Conservation (phyloP, 768 basidiomycete species). For the Pilatotrama ljubarskyi region DNA sequence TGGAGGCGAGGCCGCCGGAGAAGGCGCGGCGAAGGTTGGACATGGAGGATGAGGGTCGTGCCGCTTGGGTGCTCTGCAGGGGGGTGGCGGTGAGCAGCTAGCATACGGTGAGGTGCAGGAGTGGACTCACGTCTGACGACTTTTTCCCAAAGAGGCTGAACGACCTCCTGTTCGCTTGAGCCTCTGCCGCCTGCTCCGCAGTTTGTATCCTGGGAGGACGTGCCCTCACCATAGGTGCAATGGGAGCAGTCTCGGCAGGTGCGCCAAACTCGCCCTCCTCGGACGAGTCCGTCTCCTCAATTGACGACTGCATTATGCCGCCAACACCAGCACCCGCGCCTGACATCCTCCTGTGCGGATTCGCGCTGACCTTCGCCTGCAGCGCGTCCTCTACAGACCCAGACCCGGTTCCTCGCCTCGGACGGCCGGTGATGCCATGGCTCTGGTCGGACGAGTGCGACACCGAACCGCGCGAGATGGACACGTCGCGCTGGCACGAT, state of each 20-base stretch:
- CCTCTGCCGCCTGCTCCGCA: conserved; percentile 17
- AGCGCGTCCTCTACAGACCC: not conserved
- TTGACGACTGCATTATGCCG: conserved; percentile 7
- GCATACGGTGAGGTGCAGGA: no score
- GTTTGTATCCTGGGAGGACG: conserved; percentile 3
- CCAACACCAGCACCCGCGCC: not conserved
- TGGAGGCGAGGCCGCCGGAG: conserved; percentile 32
- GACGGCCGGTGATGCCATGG: not conserved
- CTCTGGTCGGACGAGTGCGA: conserved; percentile 14
- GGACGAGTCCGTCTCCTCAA: conserved; percentile 14
- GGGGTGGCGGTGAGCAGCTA: conserved; percentile 18
- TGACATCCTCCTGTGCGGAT: not conserved
- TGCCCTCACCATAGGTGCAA: not conserved
- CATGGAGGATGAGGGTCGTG: conserved; percentile 39
- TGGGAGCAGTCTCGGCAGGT: not conserved
- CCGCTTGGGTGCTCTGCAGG: conserved; percentile 1
- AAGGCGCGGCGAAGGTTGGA: conserved; percentile 49
- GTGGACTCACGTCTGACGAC: conserved; percentile 15
- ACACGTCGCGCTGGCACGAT: conserved; percentile 13
- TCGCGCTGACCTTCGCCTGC: not conserved
- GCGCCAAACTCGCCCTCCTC: conserved; percentile 11
- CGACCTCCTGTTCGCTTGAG: conserved; percentile 33
- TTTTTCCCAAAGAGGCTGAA: conserved; percentile 27
- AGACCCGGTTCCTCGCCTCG: no score
- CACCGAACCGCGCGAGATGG: conserved; percentile 16